Evolutionary conservation across 352 stramenopile genomes (phyloP).

Genomic region (Phytophthora idaei): DNA sequence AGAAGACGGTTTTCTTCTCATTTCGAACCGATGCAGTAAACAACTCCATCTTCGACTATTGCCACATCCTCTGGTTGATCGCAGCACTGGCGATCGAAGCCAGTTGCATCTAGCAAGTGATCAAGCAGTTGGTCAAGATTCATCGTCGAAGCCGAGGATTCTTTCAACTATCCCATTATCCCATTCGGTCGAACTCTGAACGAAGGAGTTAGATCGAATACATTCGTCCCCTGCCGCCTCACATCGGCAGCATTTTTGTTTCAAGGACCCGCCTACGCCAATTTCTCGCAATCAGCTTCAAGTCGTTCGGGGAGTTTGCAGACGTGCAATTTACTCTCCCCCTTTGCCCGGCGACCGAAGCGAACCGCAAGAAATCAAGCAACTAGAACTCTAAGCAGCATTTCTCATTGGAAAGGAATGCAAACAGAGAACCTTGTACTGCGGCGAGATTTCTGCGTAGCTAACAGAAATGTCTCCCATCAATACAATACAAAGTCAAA

Average conservation of each 20-base stretch:
- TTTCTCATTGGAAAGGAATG: slow-evolving; percentile 42
- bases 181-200: slow-evolving; percentile 22
- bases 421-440: slow-evolving; percentile 4
- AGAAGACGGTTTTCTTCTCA: slow-evolving; percentile 26
- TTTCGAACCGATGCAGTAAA: slow-evolving; percentile 15
- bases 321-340: slow-evolving; percentile 24
- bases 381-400: slow-evolving; percentile 9
- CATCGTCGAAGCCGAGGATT: not conserved
- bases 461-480: slow-evolving; percentile 15
- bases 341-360: slow-evolving; percentile 33
- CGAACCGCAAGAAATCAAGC: slow-evolving; percentile 7
- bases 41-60: slow-evolving; percentile 19
- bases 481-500: slow-evolving; percentile 18
- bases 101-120: slow-evolving; percentile 16
- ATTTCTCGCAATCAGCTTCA: slow-evolving; percentile 16
- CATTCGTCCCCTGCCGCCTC: slow-evolving; percentile 8
- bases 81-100: slow-evolving; percentile 28
- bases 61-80: slow-evolving; percentile 18
- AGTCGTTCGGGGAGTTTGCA: slow-evolving; percentile 30
- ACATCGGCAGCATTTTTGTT: slow-evolving; percentile 8
- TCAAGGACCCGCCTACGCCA: slow-evolving; percentile 1
- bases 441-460: slow-evolving; percentile 19
- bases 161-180: slow-evolving; percentile 3
- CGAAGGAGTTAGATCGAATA: slow-evolving; percentile 27
- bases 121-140: slow-evolving; percentile 22